Evolutionary conservation across 106 monocot species (phyloP).

Genomic region (Vanilla planifolia): DNA sequence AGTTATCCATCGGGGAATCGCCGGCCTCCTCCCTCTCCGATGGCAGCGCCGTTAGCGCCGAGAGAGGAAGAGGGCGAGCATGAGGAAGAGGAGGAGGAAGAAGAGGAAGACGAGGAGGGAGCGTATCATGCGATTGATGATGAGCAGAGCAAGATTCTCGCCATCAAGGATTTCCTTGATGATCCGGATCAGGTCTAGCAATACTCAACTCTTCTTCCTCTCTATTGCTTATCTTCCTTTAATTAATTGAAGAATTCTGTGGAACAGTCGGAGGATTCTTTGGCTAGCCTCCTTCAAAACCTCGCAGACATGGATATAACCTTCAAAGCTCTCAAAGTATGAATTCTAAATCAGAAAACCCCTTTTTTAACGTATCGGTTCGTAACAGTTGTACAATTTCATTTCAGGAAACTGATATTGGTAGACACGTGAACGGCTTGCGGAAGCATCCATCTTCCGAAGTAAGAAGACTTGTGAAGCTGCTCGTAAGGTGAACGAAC

Average conservation of each 20-base stretch:
- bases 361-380: not conserved
- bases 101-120: conserved; percentile 16
- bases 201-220: not conserved
- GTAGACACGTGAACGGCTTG: conserved; percentile 48
- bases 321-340: conserved; percentile 62
- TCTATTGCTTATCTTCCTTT: not conserved
- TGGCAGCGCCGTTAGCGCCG: not conserved
- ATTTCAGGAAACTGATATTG: conserved; percentile 52
- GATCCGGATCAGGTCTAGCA: conserved; percentile 50
- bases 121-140: conserved; percentile 11
- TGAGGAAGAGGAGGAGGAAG: conserved; percentile 8
- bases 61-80: not conserved
- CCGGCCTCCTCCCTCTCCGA: not conserved
- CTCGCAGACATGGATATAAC: conserved; percentile 64
- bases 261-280: conserved; percentile 36
- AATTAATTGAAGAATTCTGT: not conserved
- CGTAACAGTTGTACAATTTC: conserved; percentile 1
- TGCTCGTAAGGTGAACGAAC: conserved; percentile 37
- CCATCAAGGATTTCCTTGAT: conserved; percentile 49
- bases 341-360: not conserved
- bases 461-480: conserved; percentile 45
- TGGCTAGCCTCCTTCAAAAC: conserved; percentile 43
- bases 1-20: not conserved
- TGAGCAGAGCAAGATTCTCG: conserved; percentile 42
- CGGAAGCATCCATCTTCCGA: conserved; percentile 52